Conservation (phyloP, 257 asterid genomes). For the Solanum pinnatisectum region DNA sequence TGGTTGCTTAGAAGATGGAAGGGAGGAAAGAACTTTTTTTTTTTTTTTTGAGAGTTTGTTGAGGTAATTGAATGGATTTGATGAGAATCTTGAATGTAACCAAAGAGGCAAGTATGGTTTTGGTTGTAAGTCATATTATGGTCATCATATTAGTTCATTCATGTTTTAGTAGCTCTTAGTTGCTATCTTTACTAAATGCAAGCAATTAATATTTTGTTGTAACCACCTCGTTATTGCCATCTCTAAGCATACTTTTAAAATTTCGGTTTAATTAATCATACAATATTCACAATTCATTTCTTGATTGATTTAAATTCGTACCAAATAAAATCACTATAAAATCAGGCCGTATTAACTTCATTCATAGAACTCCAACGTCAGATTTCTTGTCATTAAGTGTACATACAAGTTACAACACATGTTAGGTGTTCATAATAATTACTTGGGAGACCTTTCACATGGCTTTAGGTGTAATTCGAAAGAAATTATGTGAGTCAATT, state of each 20-base stretch:
- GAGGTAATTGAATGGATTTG: not conserved
- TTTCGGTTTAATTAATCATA: not conserved
- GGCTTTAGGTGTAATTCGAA: not conserved
- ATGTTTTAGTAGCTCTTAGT: not conserved
- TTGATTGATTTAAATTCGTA: not conserved
- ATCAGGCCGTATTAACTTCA: not conserved
- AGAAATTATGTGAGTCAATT: not conserved
- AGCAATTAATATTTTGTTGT: not conserved
- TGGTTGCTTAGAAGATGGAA: not conserved
- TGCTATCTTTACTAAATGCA: not conserved
- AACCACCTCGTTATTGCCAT: not conserved
- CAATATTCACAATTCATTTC: not conserved
- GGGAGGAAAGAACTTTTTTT: not conserved
- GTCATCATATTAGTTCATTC: not conserved
- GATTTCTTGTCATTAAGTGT: not conserved
- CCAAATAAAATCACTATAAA: not conserved
- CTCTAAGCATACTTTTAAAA: not conserved
- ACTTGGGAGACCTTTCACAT: not conserved
- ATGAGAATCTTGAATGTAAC: not conserved
- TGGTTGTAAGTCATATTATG: not conserved
- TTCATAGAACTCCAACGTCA: not conserved
- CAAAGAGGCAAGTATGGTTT: not conserved
- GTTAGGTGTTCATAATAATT: not conserved
- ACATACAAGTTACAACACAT: not conserved
- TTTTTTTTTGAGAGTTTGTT: not conserved